These are phyloP conservation scores for Drosera capensis DNA, from an alignment of 148 eudicot genomes.

Conservation along the genomic window DNA sequence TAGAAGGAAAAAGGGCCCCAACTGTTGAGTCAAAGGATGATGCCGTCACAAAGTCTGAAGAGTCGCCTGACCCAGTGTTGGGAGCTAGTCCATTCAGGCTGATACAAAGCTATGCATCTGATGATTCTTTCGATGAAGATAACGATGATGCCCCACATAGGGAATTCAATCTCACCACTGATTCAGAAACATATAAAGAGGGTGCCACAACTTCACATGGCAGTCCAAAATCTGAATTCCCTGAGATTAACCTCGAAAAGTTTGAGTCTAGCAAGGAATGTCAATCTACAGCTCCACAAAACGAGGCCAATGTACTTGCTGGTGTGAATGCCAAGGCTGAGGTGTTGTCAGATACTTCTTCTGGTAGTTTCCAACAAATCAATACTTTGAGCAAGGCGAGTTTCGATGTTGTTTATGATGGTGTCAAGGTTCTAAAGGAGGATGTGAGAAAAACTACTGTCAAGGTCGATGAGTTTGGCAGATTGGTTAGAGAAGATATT, in stretches of 20 bases:
- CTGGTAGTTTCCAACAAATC: slow-evolving; percentile 9
- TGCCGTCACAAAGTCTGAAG: slow-evolving; percentile 15
- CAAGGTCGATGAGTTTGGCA: slow-evolving; percentile 85
- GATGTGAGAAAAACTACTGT: slow-evolving; percentile 15
- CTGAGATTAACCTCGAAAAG: too few relatives aligned
- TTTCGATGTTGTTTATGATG: slow-evolving; percentile 13
- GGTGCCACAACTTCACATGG: slow-evolving; percentile 9
- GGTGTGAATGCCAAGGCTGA: slow-evolving; percentile 13
- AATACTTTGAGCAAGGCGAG: slow-evolving; percentile 12
- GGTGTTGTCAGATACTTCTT: slow-evolving; percentile 11
- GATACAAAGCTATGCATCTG: slow-evolving; percentile 60
- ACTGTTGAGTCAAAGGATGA: slow-evolving; percentile 12
- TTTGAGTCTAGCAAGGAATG: background rate
- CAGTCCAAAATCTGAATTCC: slow-evolving; percentile 9
- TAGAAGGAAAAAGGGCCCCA: slow-evolving; percentile 10
- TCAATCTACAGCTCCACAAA: slow-evolving; percentile 6
- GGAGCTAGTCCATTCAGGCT: slow-evolving; percentile 46
- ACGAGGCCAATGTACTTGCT: slow-evolving; percentile 7
- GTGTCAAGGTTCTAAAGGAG: slow-evolving; percentile 16
- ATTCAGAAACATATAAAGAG: slow-evolving; percentile 13
- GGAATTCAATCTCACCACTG: slow-evolving; percentile 17
- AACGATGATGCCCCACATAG: slow-evolving; percentile 20
- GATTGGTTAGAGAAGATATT: slow-evolving; percentile 56
- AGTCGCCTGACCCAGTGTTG: slow-evolving; percentile 13
- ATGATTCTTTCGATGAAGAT: slow-evolving; percentile 38